Percentiles rank a stretch among this genome's conserved stretches.
phyloP scores from a whole-genome alignment of 2,329 filamentous ascomycete species.

The Xylaria sp. region DNA sequence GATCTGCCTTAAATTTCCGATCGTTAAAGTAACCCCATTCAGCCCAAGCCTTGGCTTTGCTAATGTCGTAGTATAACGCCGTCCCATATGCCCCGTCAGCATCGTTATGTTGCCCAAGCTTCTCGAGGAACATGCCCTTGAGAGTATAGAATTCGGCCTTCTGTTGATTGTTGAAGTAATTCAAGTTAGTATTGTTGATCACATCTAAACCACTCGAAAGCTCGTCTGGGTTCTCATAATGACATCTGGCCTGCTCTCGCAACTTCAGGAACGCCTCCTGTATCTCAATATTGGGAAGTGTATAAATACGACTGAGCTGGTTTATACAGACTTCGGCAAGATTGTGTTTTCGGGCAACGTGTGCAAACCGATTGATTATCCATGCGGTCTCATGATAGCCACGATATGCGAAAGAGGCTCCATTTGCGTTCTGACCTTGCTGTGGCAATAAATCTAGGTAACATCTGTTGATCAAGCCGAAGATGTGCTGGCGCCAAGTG shows the following conservation, averaged over 20 bases:
- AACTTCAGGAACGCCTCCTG: conserved; percentile 98
- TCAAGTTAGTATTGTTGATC: conserved; percentile 99
- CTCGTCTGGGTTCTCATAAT: conserved; percentile 95
- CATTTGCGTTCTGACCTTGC: conserved; percentile 82
- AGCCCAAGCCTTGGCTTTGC: conserved; percentile 96
- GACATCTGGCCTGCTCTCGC: conserved; percentile 97
- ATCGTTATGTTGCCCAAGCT: conserved; percentile 88
- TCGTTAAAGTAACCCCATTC: conserved; percentile 99
- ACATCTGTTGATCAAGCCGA: conserved; percentile 93
- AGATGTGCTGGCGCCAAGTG: conserved; percentile 99
- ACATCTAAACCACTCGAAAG: conserved; percentile 94
- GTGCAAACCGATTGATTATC: conserved; percentile 99
- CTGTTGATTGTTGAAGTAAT: conserved; percentile 95
- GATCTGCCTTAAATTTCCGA: conserved; percentile 92
- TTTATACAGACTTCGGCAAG: conserved; percentile 97
- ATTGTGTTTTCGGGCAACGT: conserved; percentile 96
- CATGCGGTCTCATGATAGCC: conserved; percentile 99
- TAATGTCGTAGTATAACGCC: conserved; percentile 94
- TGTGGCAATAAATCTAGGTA: conserved; percentile 87
- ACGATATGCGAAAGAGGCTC: conserved; percentile 94
- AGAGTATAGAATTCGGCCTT: conserved; percentile 99
- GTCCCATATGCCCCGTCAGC: conserved; percentile 95
- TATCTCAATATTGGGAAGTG: conserved; percentile 98
- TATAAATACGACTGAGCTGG: conserved; percentile 97
- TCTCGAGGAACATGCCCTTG: conserved; percentile 99